Conservation (phyloP, 2,329 filamentous ascomycete species). For the Neofusicoccum laricinum region DNA sequence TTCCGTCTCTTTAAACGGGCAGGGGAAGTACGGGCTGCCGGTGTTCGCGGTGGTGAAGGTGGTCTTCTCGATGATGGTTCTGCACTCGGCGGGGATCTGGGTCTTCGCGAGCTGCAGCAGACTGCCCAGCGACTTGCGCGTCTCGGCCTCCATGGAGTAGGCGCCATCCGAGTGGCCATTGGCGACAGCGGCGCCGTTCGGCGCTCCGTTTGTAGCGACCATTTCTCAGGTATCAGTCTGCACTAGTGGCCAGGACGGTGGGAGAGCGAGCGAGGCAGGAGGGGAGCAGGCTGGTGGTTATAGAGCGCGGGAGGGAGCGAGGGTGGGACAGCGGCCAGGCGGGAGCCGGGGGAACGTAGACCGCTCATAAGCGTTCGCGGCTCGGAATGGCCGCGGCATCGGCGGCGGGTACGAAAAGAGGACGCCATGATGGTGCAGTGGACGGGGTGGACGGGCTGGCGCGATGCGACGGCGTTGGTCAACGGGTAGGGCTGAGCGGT, state of each 20-base stretch:
- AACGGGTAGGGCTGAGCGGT: conserved; percentile 11
- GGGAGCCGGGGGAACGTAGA: background rate
- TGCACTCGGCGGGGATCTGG: conserved; percentile 34
- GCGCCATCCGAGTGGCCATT: conserved; percentile 18
- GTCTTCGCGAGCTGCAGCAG: conserved; percentile 31
- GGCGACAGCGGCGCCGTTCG: background rate
- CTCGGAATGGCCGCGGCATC: background rate
- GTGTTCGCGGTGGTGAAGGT: conserved; percentile 37
- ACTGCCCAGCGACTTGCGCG: conserved; percentile 30
- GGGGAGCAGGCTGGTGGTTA: background rate
- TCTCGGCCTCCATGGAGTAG: conserved; percentile 34
- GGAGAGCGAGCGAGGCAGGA: background rate
- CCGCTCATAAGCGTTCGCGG: background rate
- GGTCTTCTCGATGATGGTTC: conserved; percentile 28
- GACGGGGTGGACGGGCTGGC: background rate
- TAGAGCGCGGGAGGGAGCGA: background rate
- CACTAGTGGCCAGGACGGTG: background rate
- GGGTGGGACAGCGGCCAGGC: background rate
- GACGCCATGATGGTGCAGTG: conserved; percentile 2
- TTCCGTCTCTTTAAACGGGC: conserved; percentile 53
- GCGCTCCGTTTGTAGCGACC: background rate
- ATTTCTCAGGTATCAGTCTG: background rate
- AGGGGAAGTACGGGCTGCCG: conserved; percentile 40
- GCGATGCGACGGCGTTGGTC: background rate
- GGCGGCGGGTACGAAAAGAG: background rate